A percentile compares a stretch with the other conserved stretches of the same genome.
phyloP scores from a whole-genome alignment of 2,329 filamentous ascomycete species.

The Calonectria fujianensis region DNA sequence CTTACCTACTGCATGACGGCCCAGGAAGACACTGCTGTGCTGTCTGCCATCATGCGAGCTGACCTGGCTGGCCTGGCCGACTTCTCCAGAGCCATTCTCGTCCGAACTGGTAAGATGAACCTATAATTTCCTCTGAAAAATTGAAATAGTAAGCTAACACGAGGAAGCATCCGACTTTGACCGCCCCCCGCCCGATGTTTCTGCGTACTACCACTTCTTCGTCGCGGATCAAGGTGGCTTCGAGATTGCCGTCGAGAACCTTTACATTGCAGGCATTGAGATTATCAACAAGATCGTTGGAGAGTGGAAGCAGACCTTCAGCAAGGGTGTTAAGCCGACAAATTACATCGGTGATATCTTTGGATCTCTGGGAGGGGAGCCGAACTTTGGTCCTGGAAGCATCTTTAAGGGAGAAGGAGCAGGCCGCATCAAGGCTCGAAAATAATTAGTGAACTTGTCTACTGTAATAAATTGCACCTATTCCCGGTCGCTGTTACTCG shows the following conservation, averaged over 20 bases:
- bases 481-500: background rate
- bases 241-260: conserved; percentile 45
- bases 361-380: conserved; percentile 45
- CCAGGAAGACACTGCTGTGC: conserved; percentile 47
- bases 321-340: conserved; percentile 26
- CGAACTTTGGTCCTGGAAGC: conserved; percentile 42
- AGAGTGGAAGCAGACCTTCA: conserved; percentile 40
- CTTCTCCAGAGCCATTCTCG: conserved; percentile 43
- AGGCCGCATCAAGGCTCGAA: background rate
- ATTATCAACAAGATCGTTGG: conserved; percentile 41
- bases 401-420: conserved; percentile 25
- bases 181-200: conserved; percentile 43
- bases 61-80: conserved; percentile 42
- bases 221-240: conserved; percentile 49
- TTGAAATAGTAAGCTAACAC: background rate
- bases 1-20: conserved; percentile 49
- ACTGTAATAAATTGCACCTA: background rate
- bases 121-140: background rate
- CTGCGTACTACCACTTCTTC: conserved; percentile 45
- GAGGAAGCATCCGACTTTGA: conserved; percentile 45
- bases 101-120: conserved; percentile 42
- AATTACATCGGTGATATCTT: conserved; percentile 50
- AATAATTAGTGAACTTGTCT: background rate
- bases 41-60: conserved; percentile 44
- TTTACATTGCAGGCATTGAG: conserved; percentile 43